These are phyloP conservation scores for Pseudoscleropodium purum DNA, from an alignment of 225 moss, liverwort and hornwort species.

Conservation along the genomic window DNA sequence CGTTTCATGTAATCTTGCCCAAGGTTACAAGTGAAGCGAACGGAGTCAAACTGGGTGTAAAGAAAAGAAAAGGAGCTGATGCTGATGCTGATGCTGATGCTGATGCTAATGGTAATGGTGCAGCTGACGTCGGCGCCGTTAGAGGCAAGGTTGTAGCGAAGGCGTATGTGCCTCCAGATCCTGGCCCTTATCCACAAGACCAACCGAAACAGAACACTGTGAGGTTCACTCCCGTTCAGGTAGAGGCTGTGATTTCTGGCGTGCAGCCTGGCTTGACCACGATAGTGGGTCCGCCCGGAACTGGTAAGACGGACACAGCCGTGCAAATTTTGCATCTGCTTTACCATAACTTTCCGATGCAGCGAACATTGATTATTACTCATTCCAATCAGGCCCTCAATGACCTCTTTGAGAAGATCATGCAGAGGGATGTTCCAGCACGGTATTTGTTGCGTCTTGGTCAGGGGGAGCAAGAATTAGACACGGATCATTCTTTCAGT, in stretches of 20 bases:
- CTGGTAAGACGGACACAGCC: conserved; percentile 99
- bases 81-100: not conserved
- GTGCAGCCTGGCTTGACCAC: conserved; percentile 93
- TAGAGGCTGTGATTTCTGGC: conserved; percentile 90
- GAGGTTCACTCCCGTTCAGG: conserved; percentile 91
- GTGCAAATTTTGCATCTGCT: conserved; percentile 93
- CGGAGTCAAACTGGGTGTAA: conserved; percentile 26
- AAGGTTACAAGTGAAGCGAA: conserved; percentile 14
- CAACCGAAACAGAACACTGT: conserved; percentile 91
- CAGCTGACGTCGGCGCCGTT: conserved; percentile 4
- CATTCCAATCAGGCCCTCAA: conserved; percentile 99
- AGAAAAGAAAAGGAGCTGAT: conserved; percentile 56
- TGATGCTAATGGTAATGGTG: conserved; percentile 18
- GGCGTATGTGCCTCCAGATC: conserved; percentile 90
- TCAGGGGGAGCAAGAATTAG: conserved; percentile 94
- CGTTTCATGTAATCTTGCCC: conserved; percentile 79
- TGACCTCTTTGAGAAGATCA: conserved; percentile 98
- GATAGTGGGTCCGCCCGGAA: conserved; percentile 98
- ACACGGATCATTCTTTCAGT: conserved; percentile 91
- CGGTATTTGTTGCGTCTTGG: conserved; percentile 93
- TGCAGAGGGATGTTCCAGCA: conserved; percentile 99
- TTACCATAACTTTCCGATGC: conserved; percentile 91
- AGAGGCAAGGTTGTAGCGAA: conserved; percentile 61
- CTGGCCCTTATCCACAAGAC: conserved; percentile 97
- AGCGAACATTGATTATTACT: conserved; percentile 89